Percentiles rank a stretch among this genome's conserved stretches.
Evolutionary conservation across 2,329 filamentous ascomycete genomes (phyloP).

Genomic region (Fusarium anguioides): DNA sequence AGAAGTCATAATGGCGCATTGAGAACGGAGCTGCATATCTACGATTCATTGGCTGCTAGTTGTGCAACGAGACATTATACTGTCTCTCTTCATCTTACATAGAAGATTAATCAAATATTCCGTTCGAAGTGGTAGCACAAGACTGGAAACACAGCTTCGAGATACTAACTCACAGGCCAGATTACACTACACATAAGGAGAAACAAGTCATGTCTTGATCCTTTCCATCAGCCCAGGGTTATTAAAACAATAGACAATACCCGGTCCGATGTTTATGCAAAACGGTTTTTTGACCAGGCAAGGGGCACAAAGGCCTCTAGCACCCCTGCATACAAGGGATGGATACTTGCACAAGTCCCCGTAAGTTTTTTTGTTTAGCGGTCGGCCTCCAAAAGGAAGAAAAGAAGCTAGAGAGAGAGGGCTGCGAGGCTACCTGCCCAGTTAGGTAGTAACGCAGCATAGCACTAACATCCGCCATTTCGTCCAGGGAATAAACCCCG

Average conservation of each 20-base stretch:
- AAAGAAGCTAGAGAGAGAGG: not conserved
- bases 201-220: conserved; percentile 35
- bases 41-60: conserved; percentile 16
- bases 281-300: not conserved
- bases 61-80: not conserved
- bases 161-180: conserved; percentile 2
- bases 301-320: not conserved
- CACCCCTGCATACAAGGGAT: conserved; percentile 6
- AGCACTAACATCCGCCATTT: conserved; percentile 15
- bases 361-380: conserved; percentile 16
- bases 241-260: not conserved
- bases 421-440: not conserved
- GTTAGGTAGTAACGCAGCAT: conserved; percentile 1
- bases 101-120: not conserved
- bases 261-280: conserved; percentile 10
- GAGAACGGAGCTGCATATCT: not conserved
- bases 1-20: not conserved
- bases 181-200: conserved; percentile 8
- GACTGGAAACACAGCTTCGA: not conserved
- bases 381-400: conserved; percentile 10
- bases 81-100: not conserved
- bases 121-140: not conserved
- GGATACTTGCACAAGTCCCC: conserved; percentile 27
- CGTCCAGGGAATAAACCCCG: conserved; percentile 14
- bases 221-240: not conserved